Evolutionary conservation across 192 early-diverging fungal species (phyloP).

Genomic region (Chytriomyces sp.): DNA sequence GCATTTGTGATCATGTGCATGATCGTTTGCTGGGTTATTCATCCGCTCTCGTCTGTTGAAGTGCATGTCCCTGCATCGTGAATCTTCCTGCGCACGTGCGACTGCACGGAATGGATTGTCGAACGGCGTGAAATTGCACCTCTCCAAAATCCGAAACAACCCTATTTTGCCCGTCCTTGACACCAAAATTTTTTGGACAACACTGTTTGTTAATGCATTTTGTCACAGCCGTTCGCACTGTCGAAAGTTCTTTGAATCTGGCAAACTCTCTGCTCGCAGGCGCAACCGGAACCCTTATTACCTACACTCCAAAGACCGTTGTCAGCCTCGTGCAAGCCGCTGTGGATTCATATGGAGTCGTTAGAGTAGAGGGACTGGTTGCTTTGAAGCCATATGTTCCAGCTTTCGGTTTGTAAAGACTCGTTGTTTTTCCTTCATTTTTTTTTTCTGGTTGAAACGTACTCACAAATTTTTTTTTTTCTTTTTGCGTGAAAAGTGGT

Average conservation of each 20-base stretch:
- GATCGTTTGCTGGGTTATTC: no score
- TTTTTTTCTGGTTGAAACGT: not conserved
- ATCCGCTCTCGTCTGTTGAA: not conserved
- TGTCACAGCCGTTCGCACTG: slow-evolving; percentile 1
- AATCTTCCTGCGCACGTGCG: not conserved
- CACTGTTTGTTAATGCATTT: not conserved
- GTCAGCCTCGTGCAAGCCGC: slow-evolving; percentile 13
- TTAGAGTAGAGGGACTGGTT: slow-evolving; percentile 10
- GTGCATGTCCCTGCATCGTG: not conserved
- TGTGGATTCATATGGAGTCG: not conserved
- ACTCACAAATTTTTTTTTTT: not conserved
- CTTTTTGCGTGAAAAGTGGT: slow-evolving; percentile 8
- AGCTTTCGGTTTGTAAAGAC: slow-evolving; percentile 7
- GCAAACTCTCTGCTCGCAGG: not conserved
- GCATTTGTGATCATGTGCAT: no score
- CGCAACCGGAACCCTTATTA: slow-evolving; percentile 3
- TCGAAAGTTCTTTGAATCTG: not conserved
- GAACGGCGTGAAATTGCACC: not conserved
- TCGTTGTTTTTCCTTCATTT: not conserved
- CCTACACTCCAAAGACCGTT: slow-evolving; percentile 20
- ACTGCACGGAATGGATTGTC: not conserved
- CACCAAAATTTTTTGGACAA: not conserved
- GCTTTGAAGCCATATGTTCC: slow-evolving; percentile 17
- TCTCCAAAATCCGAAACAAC: not conserved
- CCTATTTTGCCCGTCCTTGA: not conserved